Conservation (phyloP, 1,284 basidiomycete genomes). For the Trametes versicolor region DNA sequence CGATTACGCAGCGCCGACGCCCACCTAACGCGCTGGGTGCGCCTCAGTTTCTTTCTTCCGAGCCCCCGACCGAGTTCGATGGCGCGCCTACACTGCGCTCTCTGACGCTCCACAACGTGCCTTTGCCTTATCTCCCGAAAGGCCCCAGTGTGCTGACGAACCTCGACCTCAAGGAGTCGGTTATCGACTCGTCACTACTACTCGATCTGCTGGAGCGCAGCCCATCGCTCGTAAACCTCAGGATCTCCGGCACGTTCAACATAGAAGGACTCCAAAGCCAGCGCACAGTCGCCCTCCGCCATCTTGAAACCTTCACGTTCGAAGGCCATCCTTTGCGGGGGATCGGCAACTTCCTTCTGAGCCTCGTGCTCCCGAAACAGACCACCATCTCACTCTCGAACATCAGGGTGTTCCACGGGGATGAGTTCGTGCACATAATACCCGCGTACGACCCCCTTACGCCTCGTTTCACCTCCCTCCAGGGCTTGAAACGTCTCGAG, state of each 20-base stretch:
- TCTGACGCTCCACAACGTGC: neutral
- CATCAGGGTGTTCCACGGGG: too few species aligned
- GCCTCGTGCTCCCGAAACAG: too few species aligned
- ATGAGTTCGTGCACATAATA: too few species aligned
- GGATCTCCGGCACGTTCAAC: constrained; percentile 1
- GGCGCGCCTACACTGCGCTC: constrained; percentile 10
- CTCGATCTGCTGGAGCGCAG: constrained; percentile 13
- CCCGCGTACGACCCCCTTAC: too few species aligned
- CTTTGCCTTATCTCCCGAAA: neutral
- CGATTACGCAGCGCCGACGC: constrained; percentile 5
- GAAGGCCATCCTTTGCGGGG: too few species aligned
- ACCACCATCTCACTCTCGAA: too few species aligned
- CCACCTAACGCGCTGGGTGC: neutral
- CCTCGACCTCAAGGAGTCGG: neutral
- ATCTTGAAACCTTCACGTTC: too few species aligned
- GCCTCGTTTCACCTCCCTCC: too few species aligned
- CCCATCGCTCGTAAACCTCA: constrained; percentile 5
- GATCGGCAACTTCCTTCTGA: too few species aligned
- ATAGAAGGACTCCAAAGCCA: too few species aligned
- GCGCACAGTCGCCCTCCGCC: too few species aligned
- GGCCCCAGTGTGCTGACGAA: constrained; percentile 3
- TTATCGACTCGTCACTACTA: neutral
- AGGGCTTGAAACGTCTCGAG: too few species aligned
- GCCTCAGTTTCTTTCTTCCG: neutral
- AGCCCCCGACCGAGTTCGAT: neutral